phyloP scores from a whole-genome alignment of 371 early-diverging fungal genomes.

The Coemansia sp. region DNA sequence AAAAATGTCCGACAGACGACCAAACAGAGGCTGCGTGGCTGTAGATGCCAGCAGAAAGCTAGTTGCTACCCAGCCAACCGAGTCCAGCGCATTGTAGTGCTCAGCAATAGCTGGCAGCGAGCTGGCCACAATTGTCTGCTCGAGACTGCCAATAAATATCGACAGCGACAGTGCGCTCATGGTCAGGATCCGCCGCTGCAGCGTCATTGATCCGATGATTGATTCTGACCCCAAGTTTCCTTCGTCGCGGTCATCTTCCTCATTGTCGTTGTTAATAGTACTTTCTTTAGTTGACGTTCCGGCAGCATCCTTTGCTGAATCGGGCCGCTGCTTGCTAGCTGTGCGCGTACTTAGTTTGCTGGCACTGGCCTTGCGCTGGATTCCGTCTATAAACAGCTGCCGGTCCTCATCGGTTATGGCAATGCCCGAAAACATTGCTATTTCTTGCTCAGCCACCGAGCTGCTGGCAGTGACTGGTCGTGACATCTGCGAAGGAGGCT shows the following conservation, averaged over 20 bases:
- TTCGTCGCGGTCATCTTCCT: conserved; percentile 18
- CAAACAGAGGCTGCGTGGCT: conserved; percentile 73
- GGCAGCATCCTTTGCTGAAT: background rate
- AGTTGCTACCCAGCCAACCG: conserved; percentile 67
- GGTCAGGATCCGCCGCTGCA: conserved; percentile 22
- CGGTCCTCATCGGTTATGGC: background rate
- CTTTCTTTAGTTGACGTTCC: background rate
- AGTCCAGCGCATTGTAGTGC: conserved; percentile 59
- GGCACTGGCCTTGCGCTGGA: background rate
- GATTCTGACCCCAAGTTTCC: conserved; percentile 20
- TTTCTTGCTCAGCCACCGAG: background rate
- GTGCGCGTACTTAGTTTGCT: background rate
- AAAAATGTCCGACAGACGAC: conserved; percentile 66
- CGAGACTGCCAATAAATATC: conserved; percentile 64
- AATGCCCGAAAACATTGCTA: background rate
- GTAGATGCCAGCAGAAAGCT: conserved; percentile 74
- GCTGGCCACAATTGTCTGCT: conserved; percentile 74
- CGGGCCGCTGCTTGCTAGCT: background rate
- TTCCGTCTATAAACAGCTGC: background rate
- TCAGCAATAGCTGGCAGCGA: conserved; percentile 70
- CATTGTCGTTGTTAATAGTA: background rate
- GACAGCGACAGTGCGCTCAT: conserved; percentile 52
- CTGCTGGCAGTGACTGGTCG: background rate
- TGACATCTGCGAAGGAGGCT: background rate
- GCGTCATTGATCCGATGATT: conserved; percentile 24